Base-by-base conservation (phyloP, 2,329 filamentous ascomycete species). In the Epichloe bromicola region DNA sequence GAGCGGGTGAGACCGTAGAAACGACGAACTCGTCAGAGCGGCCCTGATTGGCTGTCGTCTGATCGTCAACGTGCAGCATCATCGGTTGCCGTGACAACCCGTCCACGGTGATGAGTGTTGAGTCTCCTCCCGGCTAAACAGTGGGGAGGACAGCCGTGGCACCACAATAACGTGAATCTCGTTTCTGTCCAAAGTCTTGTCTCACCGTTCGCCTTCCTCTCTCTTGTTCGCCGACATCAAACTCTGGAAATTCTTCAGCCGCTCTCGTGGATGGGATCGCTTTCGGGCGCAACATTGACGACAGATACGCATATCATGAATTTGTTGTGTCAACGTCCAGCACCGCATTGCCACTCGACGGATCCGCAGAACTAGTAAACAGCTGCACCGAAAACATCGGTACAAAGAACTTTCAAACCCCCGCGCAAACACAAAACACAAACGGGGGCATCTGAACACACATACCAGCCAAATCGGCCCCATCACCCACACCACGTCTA, bases 241-340 rank as follows among this genome's bases (percentile, higher is more conserved):
- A 33, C 36, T 19, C 26, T 37, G 15, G 19, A 11, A 44, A 7
- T 44, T 17, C 33, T 44, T 17, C 33, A 12, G n/a, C 40, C 14
- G 20, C 10, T 17, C 15, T 38, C 12, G 26, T 19, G 30, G 33
- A 44, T 44, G 40, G 23, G 8, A 37, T 44, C 33, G 39, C 40
- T 45, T 33, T 19, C 42, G 23, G 26, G 26, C 42, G 42, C 48
- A 43, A 4, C 12, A 12, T 33, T 30, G 10, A 37, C 17, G 49
- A 51, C 36, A 47, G 3, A 41, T 3, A n/a, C 44, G 44, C 17
- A 46, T 51, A 48, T 51, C 10, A 51, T 51, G 49, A 36, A 40
- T 42, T 42, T 37, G 17, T 17, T 37, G 17, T 17, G 43, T 41
- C 37, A 20, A 51, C 37, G 26, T n/a, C 44, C 5, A 47, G 42